Percentiles rank a stretch among this genome's conserved stretches.
Evolutionary conservation across 2,329 filamentous ascomycete species (phyloP).

Genomic region (Penicillium sp.): DNA sequence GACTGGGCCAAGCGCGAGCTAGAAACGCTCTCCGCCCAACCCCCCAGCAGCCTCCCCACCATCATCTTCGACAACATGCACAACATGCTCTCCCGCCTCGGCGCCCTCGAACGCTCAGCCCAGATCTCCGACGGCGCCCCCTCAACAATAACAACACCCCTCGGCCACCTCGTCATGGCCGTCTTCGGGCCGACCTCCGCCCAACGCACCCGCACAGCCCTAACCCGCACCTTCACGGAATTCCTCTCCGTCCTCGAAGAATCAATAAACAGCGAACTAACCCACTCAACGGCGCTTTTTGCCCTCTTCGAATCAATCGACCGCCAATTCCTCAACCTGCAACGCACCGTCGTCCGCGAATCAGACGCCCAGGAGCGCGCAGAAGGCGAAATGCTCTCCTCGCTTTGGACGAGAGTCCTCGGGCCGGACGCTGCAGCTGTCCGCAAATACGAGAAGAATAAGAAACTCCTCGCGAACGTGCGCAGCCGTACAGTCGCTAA

Average conservation of each 20-base stretch:
- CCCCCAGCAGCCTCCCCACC: constrained; percentile 62
- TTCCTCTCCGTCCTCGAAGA: constrained; percentile 86
- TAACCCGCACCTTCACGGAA: constrained; percentile 84
- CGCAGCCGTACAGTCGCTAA: constrained; percentile 80
- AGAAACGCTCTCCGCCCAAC: constrained; percentile 60
- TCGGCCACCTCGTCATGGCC: constrained; percentile 66
- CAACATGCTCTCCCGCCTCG: constrained; percentile 62
- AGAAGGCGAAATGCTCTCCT: constrained; percentile 75
- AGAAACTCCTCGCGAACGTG: constrained; percentile 70
- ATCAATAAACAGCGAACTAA: constrained; percentile 77
- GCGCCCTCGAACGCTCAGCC: constrained; percentile 38
- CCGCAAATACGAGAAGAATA: constrained; percentile 91
- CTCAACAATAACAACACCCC: constrained; percentile 54
- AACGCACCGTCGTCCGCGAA: constrained; percentile 79
- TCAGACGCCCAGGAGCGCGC: constrained; percentile 73
- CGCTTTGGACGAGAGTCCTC: constrained; percentile 80
- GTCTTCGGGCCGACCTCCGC: constrained; percentile 76
- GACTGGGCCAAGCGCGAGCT: constrained; percentile 91
- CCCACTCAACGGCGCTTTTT: constrained; percentile 75
- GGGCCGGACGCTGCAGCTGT: constrained; percentile 70
- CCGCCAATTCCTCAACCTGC: constrained; percentile 82
- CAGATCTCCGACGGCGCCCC: constrained; percentile 20
- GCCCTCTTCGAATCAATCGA: constrained; percentile 90
- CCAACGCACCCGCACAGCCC: constrained; percentile 72
- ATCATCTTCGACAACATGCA: constrained; percentile 79